A percentile compares a stretch with the other conserved stretches of the same genome.
Conservation (phyloP, 805 yeast genomes). For the Kodamaea kaohsiungensis region DNA sequence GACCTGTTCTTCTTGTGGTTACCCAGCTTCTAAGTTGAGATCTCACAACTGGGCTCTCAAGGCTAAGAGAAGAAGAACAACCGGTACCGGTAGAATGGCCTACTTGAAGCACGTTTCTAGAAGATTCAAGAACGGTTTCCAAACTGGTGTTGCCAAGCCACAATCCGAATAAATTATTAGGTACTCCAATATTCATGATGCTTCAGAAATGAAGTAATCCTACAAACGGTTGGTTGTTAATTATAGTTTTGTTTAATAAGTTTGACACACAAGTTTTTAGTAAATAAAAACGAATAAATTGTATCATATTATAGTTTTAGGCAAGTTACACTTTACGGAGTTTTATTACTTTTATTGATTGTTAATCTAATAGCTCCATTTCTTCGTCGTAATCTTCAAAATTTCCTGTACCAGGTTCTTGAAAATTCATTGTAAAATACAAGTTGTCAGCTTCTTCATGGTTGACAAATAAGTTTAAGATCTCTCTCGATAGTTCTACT, state of each 20-base stretch:
- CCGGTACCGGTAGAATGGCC: slow-evolving; percentile 99
- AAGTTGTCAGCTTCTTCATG: slow-evolving; percentile 80
- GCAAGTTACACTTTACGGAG: too few relatives aligned
- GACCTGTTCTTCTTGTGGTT: slow-evolving; percentile 98
- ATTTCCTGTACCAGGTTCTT: slow-evolving; percentile 12
- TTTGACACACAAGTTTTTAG: slow-evolving; percentile 7
- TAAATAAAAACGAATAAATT: slow-evolving; percentile 11
- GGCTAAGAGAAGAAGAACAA: slow-evolving; percentile 99
- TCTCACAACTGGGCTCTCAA: slow-evolving; percentile 98
- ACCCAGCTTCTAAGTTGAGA: slow-evolving; percentile 99
- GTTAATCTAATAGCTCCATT: slow-evolving; percentile 20
- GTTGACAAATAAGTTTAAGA: slow-evolving; percentile 65
- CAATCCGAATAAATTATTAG: slow-evolving; percentile 53
- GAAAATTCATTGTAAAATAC: slow-evolving; percentile 62
- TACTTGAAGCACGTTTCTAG: slow-evolving; percentile 96
- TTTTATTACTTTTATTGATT: slow-evolving; percentile 4
- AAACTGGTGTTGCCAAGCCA: slow-evolving; percentile 75
- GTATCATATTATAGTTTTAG: slow-evolving; percentile 12
- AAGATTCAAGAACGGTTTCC: slow-evolving; percentile 99
- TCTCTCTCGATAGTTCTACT: slow-evolving; percentile 68
- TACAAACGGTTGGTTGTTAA: slow-evolving; percentile 6
- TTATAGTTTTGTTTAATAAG: slow-evolving; percentile 4
- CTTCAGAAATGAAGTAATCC: neutral
- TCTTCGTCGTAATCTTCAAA: slow-evolving; percentile 17
- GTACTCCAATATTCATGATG: neutral